Evolutionary conservation across 352 stramenopile species (phyloP), one percentile per base, ranked within the genome.

Genomic region (Aphanomyces cochlioides): DNA sequence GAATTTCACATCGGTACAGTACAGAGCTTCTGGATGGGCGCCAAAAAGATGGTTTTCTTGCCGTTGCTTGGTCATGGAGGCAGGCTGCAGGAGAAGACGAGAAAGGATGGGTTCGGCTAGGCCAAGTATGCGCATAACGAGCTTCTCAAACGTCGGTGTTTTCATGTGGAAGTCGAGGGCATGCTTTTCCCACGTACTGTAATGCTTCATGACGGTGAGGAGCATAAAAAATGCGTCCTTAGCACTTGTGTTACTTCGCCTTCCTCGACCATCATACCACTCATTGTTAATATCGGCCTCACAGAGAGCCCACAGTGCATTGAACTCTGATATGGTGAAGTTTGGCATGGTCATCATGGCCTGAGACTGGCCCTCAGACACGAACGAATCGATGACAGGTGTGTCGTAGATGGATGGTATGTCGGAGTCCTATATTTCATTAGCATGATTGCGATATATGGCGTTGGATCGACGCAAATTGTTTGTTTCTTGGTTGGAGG

Each of bases 1-100:
- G 19, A 67, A 67, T 34, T 67, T 61, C 8, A 59, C 19, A 58
- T 67, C 19, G 15, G 59, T 67, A 19, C 36, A 36, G 59, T 67
- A 67, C 41, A 58, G 13, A 5, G 59, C 59, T 39, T 58, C 21
- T 38, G 37, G 19, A 17, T 28, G 54, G 13, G 17, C 19, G 6
- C 12, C 19, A 58, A 67, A 67, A 8, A 37, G 6, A 8, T 28
- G 6, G 21, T 59, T 5, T 7, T 5, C 19, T 12, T 12, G 13
- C 48, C 13, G 59, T 10, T 28, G 7, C 15, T 36, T 7, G 17
- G 48, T 5, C 59, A 58, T 58, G 19, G 59, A 39, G 13, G 21
- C 5, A 5, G 59, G 21, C 6, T 8, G 21, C 5, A 67, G 13
- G 13, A 67, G 54, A 8, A 39, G 12, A 39, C 13, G 8, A 8